Conservation (phyloP, 73 alveolate species). For the Tetrahymena borealis region DNA sequence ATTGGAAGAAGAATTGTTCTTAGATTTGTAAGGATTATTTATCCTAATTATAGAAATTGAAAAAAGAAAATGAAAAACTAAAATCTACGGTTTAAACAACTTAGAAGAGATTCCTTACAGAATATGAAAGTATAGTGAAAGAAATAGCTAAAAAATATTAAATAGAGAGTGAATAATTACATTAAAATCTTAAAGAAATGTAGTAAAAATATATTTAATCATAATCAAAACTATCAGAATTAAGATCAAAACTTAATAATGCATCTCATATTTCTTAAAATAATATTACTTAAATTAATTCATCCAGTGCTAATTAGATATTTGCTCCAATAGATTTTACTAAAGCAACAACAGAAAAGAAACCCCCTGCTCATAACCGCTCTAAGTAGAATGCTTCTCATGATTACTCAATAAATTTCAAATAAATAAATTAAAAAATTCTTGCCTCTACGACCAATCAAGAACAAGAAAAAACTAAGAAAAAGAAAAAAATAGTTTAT, state of each 20-base stretch:
- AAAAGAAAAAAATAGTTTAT: background rate
- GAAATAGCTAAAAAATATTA: background rate
- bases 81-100: background rate
- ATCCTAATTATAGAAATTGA: background rate
- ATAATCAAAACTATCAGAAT: background rate
- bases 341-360: background rate
- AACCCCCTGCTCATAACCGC: background rate
- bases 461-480: background rate
- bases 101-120: background rate
- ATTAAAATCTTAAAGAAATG: background rate
- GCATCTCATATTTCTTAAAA: background rate
- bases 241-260: background rate
- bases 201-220: background rate
- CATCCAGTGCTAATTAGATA: background rate
- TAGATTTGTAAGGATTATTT: background rate
- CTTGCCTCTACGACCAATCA: background rate
- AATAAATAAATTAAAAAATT: background rate
- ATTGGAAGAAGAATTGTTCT: background rate
- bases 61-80: background rate
- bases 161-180: background rate
- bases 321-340: background rate
- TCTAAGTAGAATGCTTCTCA: background rate
- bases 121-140: background rate
- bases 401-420: background rate
- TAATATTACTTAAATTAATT: background rate